These are phyloP conservation scores for Lipomyces kockii DNA, from an alignment of 805 yeast species.

Conservation along the genomic window DNA sequence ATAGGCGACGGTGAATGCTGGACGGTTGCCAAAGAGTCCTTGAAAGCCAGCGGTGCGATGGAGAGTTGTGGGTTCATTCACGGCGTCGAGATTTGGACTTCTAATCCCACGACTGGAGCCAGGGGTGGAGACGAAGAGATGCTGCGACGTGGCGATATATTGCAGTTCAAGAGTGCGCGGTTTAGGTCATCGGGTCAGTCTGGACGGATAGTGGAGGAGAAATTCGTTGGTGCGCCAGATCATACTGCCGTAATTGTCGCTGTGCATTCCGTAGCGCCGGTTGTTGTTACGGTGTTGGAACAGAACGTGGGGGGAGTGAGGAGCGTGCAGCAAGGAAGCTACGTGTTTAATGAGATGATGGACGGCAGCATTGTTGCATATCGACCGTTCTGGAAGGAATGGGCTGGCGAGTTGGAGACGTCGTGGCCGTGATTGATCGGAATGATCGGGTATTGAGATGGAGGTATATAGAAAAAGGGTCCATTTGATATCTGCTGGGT, in stretches of 20 bases:
- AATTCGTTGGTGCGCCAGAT: slow-evolving; percentile 44
- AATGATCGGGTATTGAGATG: too few relatives aligned
- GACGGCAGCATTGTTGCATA: slow-evolving; percentile 43
- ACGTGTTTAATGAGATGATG: slow-evolving; percentile 40
- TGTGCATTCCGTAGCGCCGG: slow-evolving; percentile 32
- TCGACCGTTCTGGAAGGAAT: slow-evolving; percentile 44
- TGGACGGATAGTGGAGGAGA: slow-evolving; percentile 30
- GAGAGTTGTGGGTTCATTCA: slow-evolving; percentile 24
- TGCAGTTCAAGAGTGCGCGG: slow-evolving; percentile 44
- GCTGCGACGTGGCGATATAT: slow-evolving; percentile 47
- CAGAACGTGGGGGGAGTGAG: slow-evolving; percentile 45
- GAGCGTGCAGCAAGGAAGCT: slow-evolving; percentile 42
- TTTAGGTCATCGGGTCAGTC: slow-evolving; percentile 33
- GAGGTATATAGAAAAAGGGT: too few relatives aligned
- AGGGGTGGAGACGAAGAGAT: slow-evolving; percentile 33
- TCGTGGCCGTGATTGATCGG: slow-evolving; percentile 30
- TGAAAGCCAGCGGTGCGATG: slow-evolving; percentile 38
- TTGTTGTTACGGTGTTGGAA: slow-evolving; percentile 40
- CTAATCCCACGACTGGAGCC: background rate
- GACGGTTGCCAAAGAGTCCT: slow-evolving; percentile 48
- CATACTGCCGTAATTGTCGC: slow-evolving; percentile 46
- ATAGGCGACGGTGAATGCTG: slow-evolving; percentile 51
- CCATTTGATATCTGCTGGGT: too few relatives aligned
- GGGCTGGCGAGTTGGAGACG: slow-evolving; percentile 44
- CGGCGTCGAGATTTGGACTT: slow-evolving; percentile 21